Percentiles rank a stretch among this genome's conserved stretches.
Conservation (phyloP, 225 moss, liverwort and hornwort genomes). For the Takakia lepidozioides region DNA sequence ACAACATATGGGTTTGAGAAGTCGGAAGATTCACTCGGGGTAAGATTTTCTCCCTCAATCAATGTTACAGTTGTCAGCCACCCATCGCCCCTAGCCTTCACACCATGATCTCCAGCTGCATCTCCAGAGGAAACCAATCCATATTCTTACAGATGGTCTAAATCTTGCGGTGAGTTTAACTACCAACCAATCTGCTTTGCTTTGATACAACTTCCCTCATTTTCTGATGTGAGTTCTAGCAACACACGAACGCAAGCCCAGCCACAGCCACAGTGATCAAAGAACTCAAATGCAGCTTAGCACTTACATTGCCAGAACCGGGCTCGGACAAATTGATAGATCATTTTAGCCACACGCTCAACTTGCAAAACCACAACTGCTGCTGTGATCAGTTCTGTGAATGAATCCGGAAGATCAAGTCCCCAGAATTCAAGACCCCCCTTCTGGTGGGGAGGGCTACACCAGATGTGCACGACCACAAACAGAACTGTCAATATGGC, state of each 20-base stretch:
- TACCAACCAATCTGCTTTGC: too few species aligned
- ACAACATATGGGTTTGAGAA: slow-evolving; percentile 74
- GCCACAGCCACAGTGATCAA: too few species aligned
- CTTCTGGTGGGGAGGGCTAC: slow-evolving; percentile 23
- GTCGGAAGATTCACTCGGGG: slow-evolving; percentile 47
- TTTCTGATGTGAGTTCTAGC: too few species aligned
- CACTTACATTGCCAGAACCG: slow-evolving; percentile 44
- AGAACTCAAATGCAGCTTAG: too few species aligned
- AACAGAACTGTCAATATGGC: slow-evolving; percentile 39
- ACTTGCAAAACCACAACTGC: slow-evolving; percentile 65
- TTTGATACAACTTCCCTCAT: too few species aligned
- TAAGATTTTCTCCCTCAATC: slow-evolving; percentile 59
- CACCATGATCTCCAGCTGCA: slow-evolving; percentile 82
- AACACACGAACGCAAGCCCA: too few species aligned
- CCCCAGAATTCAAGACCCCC: slow-evolving; percentile 57
- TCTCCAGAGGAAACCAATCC: too few species aligned
- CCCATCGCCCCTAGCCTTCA: slow-evolving; percentile 77
- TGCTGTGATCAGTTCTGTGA: slow-evolving; percentile 46
- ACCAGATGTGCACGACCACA: slow-evolving; percentile 47
- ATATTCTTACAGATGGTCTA: too few species aligned
- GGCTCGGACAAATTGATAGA: slow-evolving; percentile 59
- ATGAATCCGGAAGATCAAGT: slow-evolving; percentile 63
- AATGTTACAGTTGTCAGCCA: slow-evolving; percentile 72
- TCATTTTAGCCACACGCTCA: slow-evolving; percentile 62
- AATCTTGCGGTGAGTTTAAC: too few species aligned